These are phyloP conservation scores for Leccinum broughii DNA, from an alignment of 768 basidiomycete species.

Conservation along the genomic window DNA sequence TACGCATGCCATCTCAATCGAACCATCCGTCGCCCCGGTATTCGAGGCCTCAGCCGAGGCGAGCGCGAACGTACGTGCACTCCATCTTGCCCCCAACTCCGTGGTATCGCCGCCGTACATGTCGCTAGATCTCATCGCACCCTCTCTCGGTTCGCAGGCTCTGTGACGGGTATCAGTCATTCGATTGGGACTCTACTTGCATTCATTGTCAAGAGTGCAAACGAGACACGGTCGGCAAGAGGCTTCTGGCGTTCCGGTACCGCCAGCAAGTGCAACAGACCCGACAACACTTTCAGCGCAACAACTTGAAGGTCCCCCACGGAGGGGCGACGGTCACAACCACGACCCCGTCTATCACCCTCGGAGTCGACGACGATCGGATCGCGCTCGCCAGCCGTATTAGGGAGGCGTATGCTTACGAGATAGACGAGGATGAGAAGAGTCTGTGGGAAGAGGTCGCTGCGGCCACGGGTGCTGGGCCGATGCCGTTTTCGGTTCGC, in stretches of 20 bases:
- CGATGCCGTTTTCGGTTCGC: slow-evolving; percentile 16
- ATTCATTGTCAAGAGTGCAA: slow-evolving; percentile 31
- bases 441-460: slow-evolving; percentile 32
- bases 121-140: slow-evolving; percentile 6
- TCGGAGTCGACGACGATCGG: slow-evolving; percentile 4
- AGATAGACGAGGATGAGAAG: slow-evolving; percentile 28
- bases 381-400: slow-evolving; percentile 10
- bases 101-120: neutral
- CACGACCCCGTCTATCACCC: neutral
- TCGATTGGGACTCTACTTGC: slow-evolving; percentile 21
- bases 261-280: slow-evolving; percentile 14
- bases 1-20: slow-evolving; percentile 24
- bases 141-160: slow-evolving; percentile 14
- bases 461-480: slow-evolving; percentile 20
- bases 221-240: slow-evolving; percentile 30
- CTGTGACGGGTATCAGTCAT: slow-evolving; percentile 28
- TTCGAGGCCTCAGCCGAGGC: slow-evolving; percentile 11
- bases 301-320: slow-evolving; percentile 2
- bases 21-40: slow-evolving; percentile 26
- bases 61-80: slow-evolving; percentile 30
- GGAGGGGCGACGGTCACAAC: neutral
- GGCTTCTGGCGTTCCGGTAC: slow-evolving; percentile 22
- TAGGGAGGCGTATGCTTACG: slow-evolving; percentile 22
- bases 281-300: slow-evolving; percentile 5
- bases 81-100: neutral